phyloP scores from a whole-genome alignment of 1,284 basidiomycete species.

The Rhodotorula mucilaginosa region DNA sequence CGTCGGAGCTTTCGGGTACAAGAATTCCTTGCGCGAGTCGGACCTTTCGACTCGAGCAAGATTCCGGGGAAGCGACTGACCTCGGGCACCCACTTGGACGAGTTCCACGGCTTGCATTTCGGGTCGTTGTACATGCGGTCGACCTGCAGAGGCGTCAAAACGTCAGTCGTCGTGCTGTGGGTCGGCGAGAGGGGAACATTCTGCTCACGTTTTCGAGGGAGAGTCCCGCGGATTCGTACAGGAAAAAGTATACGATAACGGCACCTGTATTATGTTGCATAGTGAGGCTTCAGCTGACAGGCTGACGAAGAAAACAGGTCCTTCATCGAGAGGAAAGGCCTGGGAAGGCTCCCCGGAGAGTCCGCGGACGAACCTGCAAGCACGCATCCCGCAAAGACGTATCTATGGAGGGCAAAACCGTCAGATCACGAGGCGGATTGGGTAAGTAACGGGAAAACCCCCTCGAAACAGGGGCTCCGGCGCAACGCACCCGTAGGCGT shows the following conservation, averaged over 20 bases:
- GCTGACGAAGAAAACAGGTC: too few species aligned
- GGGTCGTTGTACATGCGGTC: slow-evolving; percentile 75
- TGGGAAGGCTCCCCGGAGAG: too few species aligned
- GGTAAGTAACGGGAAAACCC: too few species aligned
- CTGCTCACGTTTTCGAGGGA: slow-evolving; percentile 57
- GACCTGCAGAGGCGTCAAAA: slow-evolving; percentile 50
- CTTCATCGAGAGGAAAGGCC: too few species aligned
- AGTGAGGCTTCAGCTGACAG: too few species aligned
- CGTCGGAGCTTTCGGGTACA: too few species aligned
- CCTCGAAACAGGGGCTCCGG: background rate
- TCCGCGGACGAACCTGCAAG: slow-evolving; percentile 46
- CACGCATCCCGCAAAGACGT: slow-evolving; percentile 63
- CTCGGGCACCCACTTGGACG: slow-evolving; percentile 51
- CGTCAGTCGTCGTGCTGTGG: background rate
- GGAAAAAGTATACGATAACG: slow-evolving; percentile 68
- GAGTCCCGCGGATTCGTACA: slow-evolving; percentile 67
- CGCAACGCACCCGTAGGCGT: slow-evolving; percentile 4
- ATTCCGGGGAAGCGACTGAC: background rate
- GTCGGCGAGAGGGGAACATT: background rate
- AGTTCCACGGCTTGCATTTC: slow-evolving; percentile 66
- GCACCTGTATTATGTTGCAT: slow-evolving; percentile 51
- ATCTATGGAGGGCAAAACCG: slow-evolving; percentile 52
- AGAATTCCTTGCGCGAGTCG: too few species aligned
- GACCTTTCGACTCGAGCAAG: too few species aligned
- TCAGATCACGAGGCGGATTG: background rate